phyloP scores from a whole-genome alignment of 2,329 filamentous ascomycete species.

The Fusarium siculi region DNA sequence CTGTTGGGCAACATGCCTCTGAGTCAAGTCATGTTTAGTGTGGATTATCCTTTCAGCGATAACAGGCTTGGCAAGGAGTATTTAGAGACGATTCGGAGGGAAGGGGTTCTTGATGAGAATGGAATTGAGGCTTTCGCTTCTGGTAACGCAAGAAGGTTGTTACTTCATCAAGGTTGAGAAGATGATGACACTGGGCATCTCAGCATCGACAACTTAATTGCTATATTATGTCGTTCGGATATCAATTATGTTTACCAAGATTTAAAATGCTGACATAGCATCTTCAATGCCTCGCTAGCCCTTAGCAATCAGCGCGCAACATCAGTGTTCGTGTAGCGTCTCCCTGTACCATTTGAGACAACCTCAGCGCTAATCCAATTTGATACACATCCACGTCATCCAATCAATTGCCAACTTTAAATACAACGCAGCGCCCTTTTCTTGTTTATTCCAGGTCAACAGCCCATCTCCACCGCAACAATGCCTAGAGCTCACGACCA shows the following conservation, averaged over 20 bases:
- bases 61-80: neutral
- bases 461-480: neutral
- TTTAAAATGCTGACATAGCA: neutral
- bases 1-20: neutral
- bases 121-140: neutral
- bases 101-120: neutral
- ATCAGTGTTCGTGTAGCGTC: neutral
- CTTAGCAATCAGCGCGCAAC: neutral
- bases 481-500: slow-evolving; percentile 16
- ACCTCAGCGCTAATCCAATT: neutral
- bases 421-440: neutral
- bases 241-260: too few relatives aligned
- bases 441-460: neutral
- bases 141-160: accelerated
- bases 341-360: neutral
- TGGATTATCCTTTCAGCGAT: neutral
- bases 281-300: neutral
- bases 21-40: neutral
- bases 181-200: neutral
- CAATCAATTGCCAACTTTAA: neutral
- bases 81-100: neutral
- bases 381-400: neutral
- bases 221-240: too few relatives aligned
- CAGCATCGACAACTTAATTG: neutral
- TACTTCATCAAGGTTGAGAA: neutral